A percentile compares a stretch with the other conserved stretches of the same genome.
phyloP scores from a whole-genome alignment of 441 rosid genomes.

The Aleurites moluccanus region DNA sequence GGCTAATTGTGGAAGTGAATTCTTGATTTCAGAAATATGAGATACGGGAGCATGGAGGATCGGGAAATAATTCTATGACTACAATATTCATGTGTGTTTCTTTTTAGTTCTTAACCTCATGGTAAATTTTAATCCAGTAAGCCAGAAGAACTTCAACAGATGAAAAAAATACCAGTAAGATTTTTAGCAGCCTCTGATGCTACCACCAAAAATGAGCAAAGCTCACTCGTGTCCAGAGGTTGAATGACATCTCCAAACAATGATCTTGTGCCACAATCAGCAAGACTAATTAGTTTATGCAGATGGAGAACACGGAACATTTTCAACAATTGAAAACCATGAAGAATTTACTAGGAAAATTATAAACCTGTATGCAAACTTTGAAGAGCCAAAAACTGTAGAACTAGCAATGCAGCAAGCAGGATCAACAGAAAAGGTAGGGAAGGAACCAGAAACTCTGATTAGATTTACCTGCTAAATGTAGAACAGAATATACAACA shows the following conservation, averaged over 20 bases:
- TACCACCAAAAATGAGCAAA: conserved; percentile 48
- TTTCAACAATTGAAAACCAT: conserved; percentile 3
- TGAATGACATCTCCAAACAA: conserved; percentile 38
- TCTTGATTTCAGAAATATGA: background rate
- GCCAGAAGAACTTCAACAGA: background rate
- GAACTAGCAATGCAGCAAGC: conserved; percentile 17
- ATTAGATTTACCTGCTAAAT: conserved; percentile 33
- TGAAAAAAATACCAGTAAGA: conserved; percentile 40
- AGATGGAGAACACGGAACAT: conserved; percentile 16
- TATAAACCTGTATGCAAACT: conserved; percentile 45
- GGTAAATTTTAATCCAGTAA: background rate
- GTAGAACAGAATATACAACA: background rate
- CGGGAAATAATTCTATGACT: background rate
- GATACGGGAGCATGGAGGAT: background rate
- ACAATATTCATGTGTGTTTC: background rate
- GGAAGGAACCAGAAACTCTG: conserved; percentile 24
- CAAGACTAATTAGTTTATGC: conserved; percentile 11
- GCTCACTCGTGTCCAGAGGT: conserved; percentile 38
- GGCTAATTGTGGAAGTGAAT: background rate
- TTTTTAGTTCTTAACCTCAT: background rate
- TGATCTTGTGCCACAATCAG: conserved; percentile 39
- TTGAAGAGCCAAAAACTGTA: conserved; percentile 32
- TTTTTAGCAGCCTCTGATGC: conserved; percentile 48
- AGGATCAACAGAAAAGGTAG: conserved; percentile 30
- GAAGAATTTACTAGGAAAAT: conserved; percentile 7